Conservation (phyloP, 2,329 filamentous ascomycete species). For the Xylariomycetidae sp. region DNA sequence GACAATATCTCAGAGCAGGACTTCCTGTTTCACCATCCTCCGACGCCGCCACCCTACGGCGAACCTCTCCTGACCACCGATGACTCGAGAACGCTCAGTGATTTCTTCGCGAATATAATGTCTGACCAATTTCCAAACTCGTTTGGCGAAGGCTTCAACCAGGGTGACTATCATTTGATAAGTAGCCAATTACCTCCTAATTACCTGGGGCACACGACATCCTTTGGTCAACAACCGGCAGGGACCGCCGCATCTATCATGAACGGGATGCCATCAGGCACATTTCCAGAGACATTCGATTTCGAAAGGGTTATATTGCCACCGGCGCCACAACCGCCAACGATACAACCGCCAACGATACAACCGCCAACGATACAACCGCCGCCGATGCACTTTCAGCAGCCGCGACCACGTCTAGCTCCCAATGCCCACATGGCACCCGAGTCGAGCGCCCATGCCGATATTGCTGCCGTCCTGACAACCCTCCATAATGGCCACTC, state of each 20-base stretch:
- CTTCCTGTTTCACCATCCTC: slow-evolving; percentile 42
- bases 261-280: slow-evolving; percentile 18
- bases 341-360: slow-evolving; percentile 4
- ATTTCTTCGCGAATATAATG: slow-evolving; percentile 50
- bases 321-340: slow-evolving; percentile 24
- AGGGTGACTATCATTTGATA: slow-evolving; percentile 45
- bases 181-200: slow-evolving; percentile 55
- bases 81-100: slow-evolving; percentile 52
- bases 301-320: slow-evolving; percentile 19
- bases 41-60: slow-evolving; percentile 58
- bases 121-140: slow-evolving; percentile 44
- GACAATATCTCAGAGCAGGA: slow-evolving; percentile 18
- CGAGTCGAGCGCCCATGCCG: slow-evolving; percentile 20
- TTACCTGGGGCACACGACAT: slow-evolving; percentile 61
- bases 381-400: slow-evolving; percentile 18
- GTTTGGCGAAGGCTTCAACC: slow-evolving; percentile 46
- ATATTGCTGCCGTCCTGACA: slow-evolving; percentile 25
- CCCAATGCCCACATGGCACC: slow-evolving; percentile 12
- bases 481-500: slow-evolving; percentile 22
- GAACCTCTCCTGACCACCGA: slow-evolving; percentile 58
- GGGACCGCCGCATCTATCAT: slow-evolving; percentile 22
- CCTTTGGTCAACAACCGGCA: slow-evolving; percentile 48
- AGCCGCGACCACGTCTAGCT: slow-evolving; percentile 11
- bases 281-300: slow-evolving; percentile 22
- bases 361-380: slow-evolving; percentile 24